These are phyloP conservation scores for Trichoderma reesei DNA, from an alignment of 495 filamentous ascomycete genomes.

Conservation along the genomic window DNA sequence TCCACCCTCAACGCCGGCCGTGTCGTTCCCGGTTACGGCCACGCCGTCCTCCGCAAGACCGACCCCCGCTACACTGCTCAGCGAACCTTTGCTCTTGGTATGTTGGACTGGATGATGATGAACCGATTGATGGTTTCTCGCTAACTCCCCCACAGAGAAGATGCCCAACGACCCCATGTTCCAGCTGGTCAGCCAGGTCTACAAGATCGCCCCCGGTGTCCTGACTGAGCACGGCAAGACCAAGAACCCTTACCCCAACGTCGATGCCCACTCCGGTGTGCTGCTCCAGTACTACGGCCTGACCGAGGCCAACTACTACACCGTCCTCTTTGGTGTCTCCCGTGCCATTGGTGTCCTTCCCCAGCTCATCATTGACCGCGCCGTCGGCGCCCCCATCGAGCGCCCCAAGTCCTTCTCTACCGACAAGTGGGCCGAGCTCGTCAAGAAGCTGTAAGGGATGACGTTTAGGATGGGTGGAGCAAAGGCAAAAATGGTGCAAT, in stretches of 20 bases:
- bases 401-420: conserved; percentile 95
- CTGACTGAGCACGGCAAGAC: conserved; percentile 99
- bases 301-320: conserved; percentile 99
- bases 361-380: conserved; percentile 98
- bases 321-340: conserved; percentile 96
- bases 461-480: background rate
- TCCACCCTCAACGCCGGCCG: conserved; percentile 87
- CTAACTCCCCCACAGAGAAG: conserved; percentile 32
- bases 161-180: conserved; percentile 97
- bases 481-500: conserved; percentile 13
- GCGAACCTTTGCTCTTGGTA: conserved; percentile 86
- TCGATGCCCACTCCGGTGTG: conserved; percentile 78
- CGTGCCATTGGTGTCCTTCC: conserved; percentile 96
- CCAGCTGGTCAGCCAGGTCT: conserved; percentile 97
- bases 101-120: conserved; percentile 1
- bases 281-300: conserved; percentile 98
- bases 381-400: conserved; percentile 78
- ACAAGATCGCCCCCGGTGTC: conserved; percentile 97
- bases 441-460: conserved; percentile 68
- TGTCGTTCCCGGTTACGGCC: conserved; percentile 96
- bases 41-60: conserved; percentile 98
- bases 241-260: conserved; percentile 59
- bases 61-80: conserved; percentile 97
- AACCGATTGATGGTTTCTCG: background rate
- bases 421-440: conserved; percentile 86